A percentile compares a stretch with the other conserved stretches of the same genome.
Evolutionary conservation across 1,284 basidiomycete species (phyloP).

Genomic region (Serendipita sp.): DNA sequence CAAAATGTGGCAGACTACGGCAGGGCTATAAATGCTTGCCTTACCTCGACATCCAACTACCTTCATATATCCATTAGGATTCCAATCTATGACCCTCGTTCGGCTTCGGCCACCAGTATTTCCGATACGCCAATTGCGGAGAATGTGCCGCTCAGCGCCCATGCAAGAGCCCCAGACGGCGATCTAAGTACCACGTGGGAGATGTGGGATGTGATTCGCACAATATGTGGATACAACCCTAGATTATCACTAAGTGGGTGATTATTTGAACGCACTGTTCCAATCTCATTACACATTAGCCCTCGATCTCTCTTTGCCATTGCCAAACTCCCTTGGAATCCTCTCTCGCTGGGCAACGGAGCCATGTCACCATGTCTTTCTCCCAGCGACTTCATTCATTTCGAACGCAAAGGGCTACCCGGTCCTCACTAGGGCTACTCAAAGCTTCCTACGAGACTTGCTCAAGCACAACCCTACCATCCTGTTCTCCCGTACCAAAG

Average conservation of each 20-base stretch:
- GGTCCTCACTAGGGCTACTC: conserved; percentile 84
- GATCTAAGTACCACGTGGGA: conserved; percentile 87
- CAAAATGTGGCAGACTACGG: conserved; percentile 83
- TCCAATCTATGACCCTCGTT: conserved; percentile 61
- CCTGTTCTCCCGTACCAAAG: conserved; percentile 57
- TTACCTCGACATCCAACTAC: conserved; percentile 41
- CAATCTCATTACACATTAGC: conserved; percentile 31
- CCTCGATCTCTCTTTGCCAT: conserved; percentile 76
- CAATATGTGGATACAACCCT: conserved; percentile 75
- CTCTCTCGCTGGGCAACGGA: conserved; percentile 85
- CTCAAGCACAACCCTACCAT: conserved; percentile 65
- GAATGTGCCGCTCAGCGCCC: neutral
- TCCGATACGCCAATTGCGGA: neutral
- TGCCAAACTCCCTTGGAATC: conserved; percentile 61
- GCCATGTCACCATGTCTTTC: conserved; percentile 73
- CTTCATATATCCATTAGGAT: conserved; percentile 70
- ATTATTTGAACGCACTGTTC: neutral
- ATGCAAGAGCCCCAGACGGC: conserved; percentile 26
- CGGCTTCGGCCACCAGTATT: conserved; percentile 21
- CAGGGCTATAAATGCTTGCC: conserved; percentile 68
- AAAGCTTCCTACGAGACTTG: conserved; percentile 57
- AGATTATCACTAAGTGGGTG: conserved; percentile 67
- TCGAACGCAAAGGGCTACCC: conserved; percentile 95
- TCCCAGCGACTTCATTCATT: conserved; percentile 85
- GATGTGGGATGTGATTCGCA: conserved; percentile 91